Evolutionary conservation across 306 rosid genomes (phyloP).

Genomic region (Medicago truncatula): MtrunA17r5.0-ANR NC_053045.1:7908501-7909000

Average conservation of each 20-base stretch:
- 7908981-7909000: constrained; percentile 57
- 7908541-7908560: constrained; percentile 61
- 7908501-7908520: constrained; percentile 3
- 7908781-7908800: not conserved
- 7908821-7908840: not conserved
- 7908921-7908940: constrained; percentile 75
- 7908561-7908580: constrained; percentile 64
- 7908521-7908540: constrained; percentile 50
- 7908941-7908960: constrained; percentile 71
- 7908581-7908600: constrained; percentile 76
- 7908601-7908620: constrained; percentile 62
- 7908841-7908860: not conserved
- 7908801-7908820: not conserved
- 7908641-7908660: constrained; percentile 65
- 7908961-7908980: constrained; percentile 85
- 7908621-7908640: constrained; percentile 58
- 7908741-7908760: constrained; percentile 57
- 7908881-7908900: not conserved
- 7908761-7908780: constrained; percentile 59
- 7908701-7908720: constrained; percentile 63
- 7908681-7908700: constrained; percentile 80
- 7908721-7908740: constrained; percentile 85
- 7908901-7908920: constrained; percentile 47
- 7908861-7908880: not conserved
- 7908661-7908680: constrained; percentile 56